phyloP scores from a whole-genome alignment of 108 stramenopile genomes.

The Discostella pseudostelligera region DNA sequence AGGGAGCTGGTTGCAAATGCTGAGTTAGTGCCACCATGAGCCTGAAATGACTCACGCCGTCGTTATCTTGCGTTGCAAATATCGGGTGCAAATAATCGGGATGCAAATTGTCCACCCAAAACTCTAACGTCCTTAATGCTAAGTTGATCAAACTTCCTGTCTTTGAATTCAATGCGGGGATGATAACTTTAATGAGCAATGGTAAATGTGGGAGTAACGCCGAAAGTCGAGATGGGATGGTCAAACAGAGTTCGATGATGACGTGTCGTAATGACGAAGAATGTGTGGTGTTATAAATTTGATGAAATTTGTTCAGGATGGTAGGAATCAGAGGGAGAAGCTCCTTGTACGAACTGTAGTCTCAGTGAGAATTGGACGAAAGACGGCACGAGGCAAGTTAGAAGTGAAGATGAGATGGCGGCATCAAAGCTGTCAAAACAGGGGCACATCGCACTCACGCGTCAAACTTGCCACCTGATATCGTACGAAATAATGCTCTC shows the following conservation, averaged over 20 bases:
- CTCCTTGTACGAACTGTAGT: slow-evolving; percentile 70
- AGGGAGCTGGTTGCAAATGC: slow-evolving; percentile 92
- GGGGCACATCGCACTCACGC: slow-evolving; percentile 44
- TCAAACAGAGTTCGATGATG: slow-evolving; percentile 87
- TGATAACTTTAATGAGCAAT: slow-evolving; percentile 82
- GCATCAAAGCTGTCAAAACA: too few relatives aligned
- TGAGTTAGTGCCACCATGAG: slow-evolving; percentile 82
- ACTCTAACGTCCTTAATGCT: slow-evolving; percentile 86
- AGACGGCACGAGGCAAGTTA: too few relatives aligned
- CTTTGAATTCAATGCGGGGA: slow-evolving; percentile 79
- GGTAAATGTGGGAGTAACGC: slow-evolving; percentile 91
- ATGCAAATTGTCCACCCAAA: slow-evolving; percentile 97
- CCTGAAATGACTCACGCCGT: slow-evolving; percentile 46
- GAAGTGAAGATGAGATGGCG: not conserved
- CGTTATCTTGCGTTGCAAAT: slow-evolving; percentile 50
- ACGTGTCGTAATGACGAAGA: slow-evolving; percentile 49
- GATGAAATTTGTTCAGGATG: slow-evolving; percentile 76
- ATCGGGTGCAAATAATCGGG: slow-evolving; percentile 83
- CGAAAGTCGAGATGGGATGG: slow-evolving; percentile 89
- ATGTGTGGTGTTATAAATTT: slow-evolving; percentile 57
- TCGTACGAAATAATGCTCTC: slow-evolving; percentile 81
- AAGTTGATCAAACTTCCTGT: slow-evolving; percentile 86
- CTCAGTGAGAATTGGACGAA: not conserved
- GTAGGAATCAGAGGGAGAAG: slow-evolving; percentile 76
- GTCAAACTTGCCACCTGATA: slow-evolving; percentile 94